Base-by-base conservation (phyloP, 1,284 basidiomycete species). In the Cutaneotrichosporon dermatis region DNA sequence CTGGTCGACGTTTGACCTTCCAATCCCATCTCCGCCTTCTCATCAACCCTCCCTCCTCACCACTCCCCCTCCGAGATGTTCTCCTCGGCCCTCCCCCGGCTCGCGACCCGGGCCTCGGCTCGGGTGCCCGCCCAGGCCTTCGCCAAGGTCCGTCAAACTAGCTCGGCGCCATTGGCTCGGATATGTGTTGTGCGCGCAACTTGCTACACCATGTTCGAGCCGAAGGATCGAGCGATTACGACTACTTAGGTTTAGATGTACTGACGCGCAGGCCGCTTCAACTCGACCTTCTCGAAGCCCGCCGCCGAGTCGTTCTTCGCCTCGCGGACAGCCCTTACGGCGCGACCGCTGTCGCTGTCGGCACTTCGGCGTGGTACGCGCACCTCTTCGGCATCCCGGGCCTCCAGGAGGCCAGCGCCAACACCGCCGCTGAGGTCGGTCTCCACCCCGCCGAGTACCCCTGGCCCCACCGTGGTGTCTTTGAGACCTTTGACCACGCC, bases 401-500 rank as follows among this genome's bases (percentile, higher is more conserved):
- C 80, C 73, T 94, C 68, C 86, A 88, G 65, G 86, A 93, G 79
- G 92, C 88, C 11, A 88, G 91, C 75, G 93, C 93, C 60, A 92
- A 89, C 80, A 88, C 88, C 63, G 87, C 88, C 57, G 90, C 88
- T 54, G 96, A 99, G 70, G 91, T 94, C 69, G 96, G 96, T 69
- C 86, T 99, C 54, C 96, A 99, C 80, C 87, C 96, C 43, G 79
- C 89, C 61, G 77, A 81, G 49, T 91, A 90, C 80, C 95, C 94
- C 16, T 99, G 94, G 92, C 83, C 89, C 50, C 92, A 98, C 82
- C 84, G 85, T 59, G 95, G 96, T 41, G 78, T 79, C 65, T 82
- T 98, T 49, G 90, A 96, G 78, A 88, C 90, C 51, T 99, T 95
- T 76, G 93, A 99, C 84, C 96, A 99, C 79, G 85, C 90, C 63